Conservation (phyloP, 805 yeast species). For the Geotrichum ghanense region DNA sequence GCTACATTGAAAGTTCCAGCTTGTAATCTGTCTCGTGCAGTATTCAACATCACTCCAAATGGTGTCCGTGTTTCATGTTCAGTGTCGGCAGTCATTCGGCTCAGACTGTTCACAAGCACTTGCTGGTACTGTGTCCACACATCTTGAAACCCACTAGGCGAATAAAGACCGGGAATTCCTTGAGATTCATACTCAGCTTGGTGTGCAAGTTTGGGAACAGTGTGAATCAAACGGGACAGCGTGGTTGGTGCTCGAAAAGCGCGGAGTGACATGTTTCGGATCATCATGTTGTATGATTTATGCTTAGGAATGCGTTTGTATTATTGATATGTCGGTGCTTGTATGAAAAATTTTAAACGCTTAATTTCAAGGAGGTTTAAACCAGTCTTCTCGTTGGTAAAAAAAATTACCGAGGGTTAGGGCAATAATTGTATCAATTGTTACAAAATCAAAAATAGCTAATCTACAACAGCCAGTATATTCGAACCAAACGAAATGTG, state of each 20-base stretch:
- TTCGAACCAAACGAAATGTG: no score
- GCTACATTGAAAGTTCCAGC: constrained; percentile 77
- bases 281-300: constrained; percentile 4
- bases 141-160: constrained; percentile 50
- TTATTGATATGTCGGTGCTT: no score
- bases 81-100: constrained; percentile 64
- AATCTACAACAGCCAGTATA: no score
- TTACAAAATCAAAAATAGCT: no score
- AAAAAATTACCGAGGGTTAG: no score
- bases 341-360: no score
- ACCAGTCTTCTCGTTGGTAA: no score
- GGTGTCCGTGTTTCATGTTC: constrained; percentile 68
- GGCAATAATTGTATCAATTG: no score
- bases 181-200: constrained; percentile 28
- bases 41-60: constrained; percentile 48
- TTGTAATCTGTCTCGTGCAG: constrained; percentile 54
- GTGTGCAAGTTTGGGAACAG: constrained; percentile 46
- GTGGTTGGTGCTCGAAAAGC: not conserved
- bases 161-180: constrained; percentile 58
- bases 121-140: constrained; percentile 81
- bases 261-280: constrained; percentile 3
- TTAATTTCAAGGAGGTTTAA: no score
- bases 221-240: constrained; percentile 34
- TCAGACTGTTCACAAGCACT: constrained; percentile 38
- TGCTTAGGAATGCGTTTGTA: no score